Conservation (phyloP, 2,329 filamentous ascomycete genomes). For the Gnomoniopsis smithogilvyi region DNA sequence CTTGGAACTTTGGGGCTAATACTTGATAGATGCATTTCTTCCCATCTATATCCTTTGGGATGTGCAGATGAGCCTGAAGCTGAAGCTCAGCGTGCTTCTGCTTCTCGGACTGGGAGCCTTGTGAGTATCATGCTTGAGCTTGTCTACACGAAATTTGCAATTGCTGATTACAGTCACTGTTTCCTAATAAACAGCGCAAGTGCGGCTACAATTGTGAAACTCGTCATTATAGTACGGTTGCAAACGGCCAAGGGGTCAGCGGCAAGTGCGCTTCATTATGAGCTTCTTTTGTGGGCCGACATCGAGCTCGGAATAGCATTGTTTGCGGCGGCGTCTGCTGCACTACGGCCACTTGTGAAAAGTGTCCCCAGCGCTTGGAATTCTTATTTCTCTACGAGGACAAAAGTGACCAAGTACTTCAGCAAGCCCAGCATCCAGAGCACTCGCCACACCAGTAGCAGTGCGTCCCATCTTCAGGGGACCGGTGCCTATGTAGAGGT, state of each 20-base stretch:
- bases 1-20: neutral
- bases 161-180: neutral
- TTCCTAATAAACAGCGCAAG: slow-evolving; percentile 23
- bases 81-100: slow-evolving; percentile 26
- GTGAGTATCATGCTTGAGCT: slow-evolving; percentile 19
- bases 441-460: neutral
- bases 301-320: slow-evolving; percentile 29
- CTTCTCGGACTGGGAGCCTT: slow-evolving; percentile 27
- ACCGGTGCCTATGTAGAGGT: neutral
- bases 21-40: slow-evolving; percentile 20
- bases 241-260: slow-evolving; percentile 21
- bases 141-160: no score
- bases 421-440: neutral
- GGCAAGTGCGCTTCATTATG: slow-evolving; percentile 25
- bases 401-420: neutral
- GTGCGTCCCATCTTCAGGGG: neutral
- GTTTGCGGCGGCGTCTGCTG: slow-evolving; percentile 27
- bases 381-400: neutral
- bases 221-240: slow-evolving; percentile 28
- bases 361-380: slow-evolving; percentile 20
- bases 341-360: slow-evolving; percentile 26
- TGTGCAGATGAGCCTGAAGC: slow-evolving; percentile 23
- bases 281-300: slow-evolving; percentile 29
- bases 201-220: slow-evolving; percentile 30
- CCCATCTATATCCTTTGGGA: slow-evolving; percentile 27